Base-by-base conservation (phyloP, 2,329 filamentous ascomycete species). In the Trichothecium roseum region DNA sequence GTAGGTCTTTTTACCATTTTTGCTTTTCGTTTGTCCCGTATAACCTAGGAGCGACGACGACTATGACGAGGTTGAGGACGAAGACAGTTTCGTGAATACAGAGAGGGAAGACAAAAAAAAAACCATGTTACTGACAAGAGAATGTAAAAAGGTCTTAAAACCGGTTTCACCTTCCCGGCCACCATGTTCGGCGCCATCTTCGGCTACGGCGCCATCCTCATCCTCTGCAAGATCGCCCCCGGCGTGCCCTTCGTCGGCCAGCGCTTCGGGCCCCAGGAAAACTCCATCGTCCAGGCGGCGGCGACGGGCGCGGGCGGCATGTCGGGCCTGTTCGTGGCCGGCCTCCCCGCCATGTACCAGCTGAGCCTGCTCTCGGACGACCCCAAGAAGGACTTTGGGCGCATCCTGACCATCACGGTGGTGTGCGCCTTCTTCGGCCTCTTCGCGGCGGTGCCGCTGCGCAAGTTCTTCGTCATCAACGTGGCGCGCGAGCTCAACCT, bases 381-480 rank as follows among this genome's bases (percentile, higher is more conserved):
- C 22, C 73, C 71, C 9, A 61, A 62, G 42, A 52, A 65, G 8
- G 73, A 79, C 46, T 77, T 77, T 44, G 63, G 64, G 37, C 63
- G 70, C 22, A 66, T 81, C 32, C 60, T 78, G 37, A 71, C 71
- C 18, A 63, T 81, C 42, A 78, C 74, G 3, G 60, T 76, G 30
- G 69, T 78, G 32, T 73, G 72, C 39, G 72, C 69, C 8, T 77
- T 78, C 56, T 79, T 79, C 51, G 77, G 77, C 4, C 65, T 79
- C 40, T 75, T 76, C 52, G 75, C 78, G 43, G 69, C 70, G 33
- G 75, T 73, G 0, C 74, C 74, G 7, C 63, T 78, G 15, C 72
- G 77, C 39, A 78, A 78, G 49, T 81, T 81, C 60, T 81, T 80
- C 60, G 70, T 81, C 52, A 71, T 81, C 51, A 73, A 78, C 39